phyloP scores from a whole-genome alignment of 371 early-diverging fungal genomes.

The Rhizopus microsporus region DNA sequence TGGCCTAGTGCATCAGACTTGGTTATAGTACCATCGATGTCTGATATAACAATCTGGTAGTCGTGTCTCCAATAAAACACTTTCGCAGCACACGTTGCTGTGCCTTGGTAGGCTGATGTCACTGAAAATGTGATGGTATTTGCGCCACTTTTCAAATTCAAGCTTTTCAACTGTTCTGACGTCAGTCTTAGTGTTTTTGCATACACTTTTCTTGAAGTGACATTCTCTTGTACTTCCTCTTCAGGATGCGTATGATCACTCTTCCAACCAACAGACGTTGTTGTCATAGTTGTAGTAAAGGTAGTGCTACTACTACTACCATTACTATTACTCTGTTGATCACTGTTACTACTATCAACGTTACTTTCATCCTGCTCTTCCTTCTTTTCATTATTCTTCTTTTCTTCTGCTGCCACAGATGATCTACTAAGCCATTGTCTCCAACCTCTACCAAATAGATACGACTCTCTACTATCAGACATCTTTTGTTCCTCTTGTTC shows the following conservation, averaged over 20 bases:
- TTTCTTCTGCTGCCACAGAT: slow-evolving; percentile 30
- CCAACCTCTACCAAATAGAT: slow-evolving; percentile 49
- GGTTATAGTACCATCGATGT: slow-evolving; percentile 99
- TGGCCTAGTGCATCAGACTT: slow-evolving; percentile 98
- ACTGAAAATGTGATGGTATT: slow-evolving; percentile 94
- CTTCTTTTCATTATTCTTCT: slow-evolving; percentile 9
- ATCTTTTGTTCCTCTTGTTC: slow-evolving; percentile 8
- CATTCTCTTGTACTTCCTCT: slow-evolving; percentile 11
- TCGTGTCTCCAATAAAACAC: slow-evolving; percentile 90
- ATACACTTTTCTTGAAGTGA: slow-evolving; percentile 53
- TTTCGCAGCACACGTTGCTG: slow-evolving; percentile 77
- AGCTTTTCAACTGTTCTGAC: slow-evolving; percentile 84
- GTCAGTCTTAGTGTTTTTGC: slow-evolving; percentile 91
- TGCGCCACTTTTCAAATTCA: slow-evolving; percentile 84
- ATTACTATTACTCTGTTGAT: no score
- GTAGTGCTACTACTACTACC: slow-evolving; percentile 16
- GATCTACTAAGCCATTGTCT: slow-evolving; percentile 55
- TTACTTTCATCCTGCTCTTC: slow-evolving; percentile 3
- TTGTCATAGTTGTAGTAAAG: slow-evolving; percentile 44
- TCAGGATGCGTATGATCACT: slow-evolving; percentile 35
- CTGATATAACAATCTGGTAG: slow-evolving; percentile 94
- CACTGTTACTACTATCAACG: neutral
- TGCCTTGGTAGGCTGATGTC: slow-evolving; percentile 71
- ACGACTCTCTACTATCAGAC: slow-evolving; percentile 38
- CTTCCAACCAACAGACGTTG: slow-evolving; percentile 46